Evolutionary conservation across 306 rosid species (phyloP), one percentile per base, ranked within the genome.

Genomic region (cucumber (Cucumis sativus)): DNA sequence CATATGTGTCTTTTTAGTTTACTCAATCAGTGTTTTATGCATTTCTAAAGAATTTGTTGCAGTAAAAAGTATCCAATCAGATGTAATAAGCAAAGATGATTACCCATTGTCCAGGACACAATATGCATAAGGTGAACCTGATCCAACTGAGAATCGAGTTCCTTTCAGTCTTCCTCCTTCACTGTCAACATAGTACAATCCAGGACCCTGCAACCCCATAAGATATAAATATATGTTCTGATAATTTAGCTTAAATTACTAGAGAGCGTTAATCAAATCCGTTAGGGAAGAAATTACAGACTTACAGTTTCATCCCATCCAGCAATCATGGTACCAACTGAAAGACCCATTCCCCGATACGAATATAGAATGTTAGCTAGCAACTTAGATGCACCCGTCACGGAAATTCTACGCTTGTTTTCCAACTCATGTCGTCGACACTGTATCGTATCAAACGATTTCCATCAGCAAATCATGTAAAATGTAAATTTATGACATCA

Each of bases 271-370:
- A 67, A 66, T 5, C 11, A 40, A n/a, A 40, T 40, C 10, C 4
- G n/a, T 40, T 64, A 47, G 72, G 15, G 25, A 66, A 11, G 17
- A 43, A 2, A 9, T 41, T 40, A n/a, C 1, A 18, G 51, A 39
- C 47, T 84, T 95, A 95, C 99, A 85, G 96, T 95, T 76, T 92
- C 99, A 75, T 92, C 97, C 99, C 99, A 95, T 81, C 99, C 99
- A 63, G 99, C 99, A 25, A 92, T 95, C 99, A 95, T 92, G 83
- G 97, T 95, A 60, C 99, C 99, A 59, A 95, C 97, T 71, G 97
- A 95, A 57, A 95, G 85, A 52, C 97, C 99, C 99, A 95, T 92
- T 77, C 99, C 97, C 35, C 93, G 96, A 77, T 92, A 95, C 59
- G 97, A 95, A 90, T 92, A 95, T 39, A 95, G 82, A 85, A 95